Conservation (phyloP, 176 grass and related monocot species). For the Canna indica region DNA sequence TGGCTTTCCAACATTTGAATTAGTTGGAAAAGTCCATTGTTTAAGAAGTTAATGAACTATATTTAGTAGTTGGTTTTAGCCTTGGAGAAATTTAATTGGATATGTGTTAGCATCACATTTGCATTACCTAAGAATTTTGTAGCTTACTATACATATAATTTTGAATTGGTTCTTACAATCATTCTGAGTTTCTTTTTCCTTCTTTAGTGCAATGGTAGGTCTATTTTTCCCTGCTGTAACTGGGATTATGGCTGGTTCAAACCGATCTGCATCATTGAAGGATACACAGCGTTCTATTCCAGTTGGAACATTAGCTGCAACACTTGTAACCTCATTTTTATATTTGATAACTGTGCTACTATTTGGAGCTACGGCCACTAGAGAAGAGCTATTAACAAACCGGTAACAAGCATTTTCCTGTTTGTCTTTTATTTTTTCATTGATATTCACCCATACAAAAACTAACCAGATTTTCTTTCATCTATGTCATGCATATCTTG, state of each 20-base stretch:
- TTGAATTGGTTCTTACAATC: background rate
- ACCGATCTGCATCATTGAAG: constrained; percentile 86
- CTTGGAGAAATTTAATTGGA: background rate
- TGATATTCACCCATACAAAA: background rate
- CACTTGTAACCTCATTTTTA: constrained; percentile 69
- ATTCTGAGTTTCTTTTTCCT: background rate
- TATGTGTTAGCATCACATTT: background rate
- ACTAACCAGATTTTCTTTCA: background rate
- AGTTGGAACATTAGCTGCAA: constrained; percentile 77
- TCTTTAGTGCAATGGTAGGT: constrained; percentile 80
- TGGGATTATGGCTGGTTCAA: constrained; percentile 99
- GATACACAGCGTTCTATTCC: constrained; percentile 98
- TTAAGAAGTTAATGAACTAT: no score
- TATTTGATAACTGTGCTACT: constrained; percentile 80
- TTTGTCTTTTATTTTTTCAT: background rate
- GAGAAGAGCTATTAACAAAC: constrained; percentile 92
- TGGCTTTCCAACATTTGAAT: no score
- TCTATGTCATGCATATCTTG: background rate
- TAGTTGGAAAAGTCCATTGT: background rate
- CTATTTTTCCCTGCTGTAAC: constrained; percentile 97
- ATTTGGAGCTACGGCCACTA: constrained; percentile 83
- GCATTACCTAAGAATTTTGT: background rate
- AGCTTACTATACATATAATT: background rate
- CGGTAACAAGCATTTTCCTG: constrained; percentile 39
- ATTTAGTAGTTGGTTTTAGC: background rate